Evolutionary conservation across 352 stramenopile genomes (phyloP).

Genomic region (Elongisporangium senticosum): DNA sequence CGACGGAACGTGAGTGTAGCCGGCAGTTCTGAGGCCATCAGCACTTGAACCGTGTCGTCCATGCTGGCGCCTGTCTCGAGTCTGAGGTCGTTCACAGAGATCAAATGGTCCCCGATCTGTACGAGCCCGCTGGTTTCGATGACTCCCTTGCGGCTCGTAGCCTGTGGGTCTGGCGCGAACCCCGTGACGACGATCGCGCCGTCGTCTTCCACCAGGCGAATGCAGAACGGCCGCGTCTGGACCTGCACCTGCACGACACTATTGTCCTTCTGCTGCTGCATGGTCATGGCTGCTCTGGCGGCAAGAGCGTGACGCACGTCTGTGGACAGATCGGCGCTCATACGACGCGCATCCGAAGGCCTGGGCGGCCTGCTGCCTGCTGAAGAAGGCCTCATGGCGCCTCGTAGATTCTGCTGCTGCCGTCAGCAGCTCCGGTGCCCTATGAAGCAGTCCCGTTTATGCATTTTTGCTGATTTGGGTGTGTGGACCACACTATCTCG

Average conservation of each 20-base stretch:
- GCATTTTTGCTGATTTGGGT: neutral
- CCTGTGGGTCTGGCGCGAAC: conserved; percentile 27
- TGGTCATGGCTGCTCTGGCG: neutral
- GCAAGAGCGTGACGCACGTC: neutral
- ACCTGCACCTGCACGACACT: conserved; percentile 47
- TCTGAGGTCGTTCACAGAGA: conserved; percentile 39
- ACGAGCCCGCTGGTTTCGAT: conserved; percentile 39
- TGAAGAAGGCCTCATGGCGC: neutral
- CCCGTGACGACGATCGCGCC: conserved; percentile 42
- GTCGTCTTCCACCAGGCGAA: conserved; percentile 36
- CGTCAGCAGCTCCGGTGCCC: too few species aligned
- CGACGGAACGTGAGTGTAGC: conserved; percentile 52
- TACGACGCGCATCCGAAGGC: neutral
- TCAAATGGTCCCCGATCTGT: conserved; percentile 46
- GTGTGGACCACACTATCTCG: neutral
- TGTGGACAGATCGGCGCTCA: neutral
- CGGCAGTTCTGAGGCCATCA: conserved; percentile 35
- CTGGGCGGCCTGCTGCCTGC: neutral
- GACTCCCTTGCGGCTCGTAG: conserved; percentile 15
- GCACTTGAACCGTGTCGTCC: conserved; percentile 26
- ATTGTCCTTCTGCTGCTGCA: conserved; percentile 4
- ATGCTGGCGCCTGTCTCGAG: conserved; percentile 36
- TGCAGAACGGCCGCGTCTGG: conserved; percentile 35
- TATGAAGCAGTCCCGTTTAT: neutral
- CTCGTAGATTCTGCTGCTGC: neutral